phyloP scores from a whole-genome alignment of 768 basidiomycete genomes.

The Candolleomyces aberdarensis region DNA sequence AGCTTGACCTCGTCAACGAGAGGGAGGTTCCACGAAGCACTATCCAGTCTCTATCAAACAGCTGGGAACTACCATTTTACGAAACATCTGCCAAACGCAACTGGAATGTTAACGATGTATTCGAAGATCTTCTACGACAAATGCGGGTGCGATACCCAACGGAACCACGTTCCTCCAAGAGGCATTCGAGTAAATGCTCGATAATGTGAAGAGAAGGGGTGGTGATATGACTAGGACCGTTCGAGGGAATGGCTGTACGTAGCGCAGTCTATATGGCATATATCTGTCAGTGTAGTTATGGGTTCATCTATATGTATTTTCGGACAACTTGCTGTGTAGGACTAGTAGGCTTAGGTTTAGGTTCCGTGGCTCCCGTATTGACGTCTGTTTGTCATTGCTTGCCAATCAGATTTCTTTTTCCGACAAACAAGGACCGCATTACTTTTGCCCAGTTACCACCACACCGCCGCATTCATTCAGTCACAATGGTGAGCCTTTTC shows the following conservation, averaged over 20 bases:
- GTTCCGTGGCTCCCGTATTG: constrained; percentile 2
- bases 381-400: not conserved
- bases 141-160: constrained; percentile 67
- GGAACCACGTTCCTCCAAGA: constrained; percentile 31
- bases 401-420: constrained; percentile 7
- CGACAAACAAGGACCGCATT: not conserved
- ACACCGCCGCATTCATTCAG: not conserved
- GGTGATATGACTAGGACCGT: too few relatives aligned
- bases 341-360: too few relatives aligned
- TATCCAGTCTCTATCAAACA: constrained; percentile 59
- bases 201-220: too few relatives aligned
- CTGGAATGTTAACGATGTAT: constrained; percentile 77
- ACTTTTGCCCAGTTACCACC: constrained; percentile 6
- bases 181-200: constrained; percentile 10
- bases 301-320: too few relatives aligned
- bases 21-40: constrained; percentile 68
- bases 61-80: constrained; percentile 75
- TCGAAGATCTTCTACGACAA: constrained; percentile 71
- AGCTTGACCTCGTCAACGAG: constrained; percentile 77
- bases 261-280: too few relatives aligned
- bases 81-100: constrained; percentile 88
- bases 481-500: constrained; percentile 20
- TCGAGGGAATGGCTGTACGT: too few relatives aligned
- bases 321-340: too few relatives aligned
- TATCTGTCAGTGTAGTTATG: too few relatives aligned